Evolutionary conservation across 2,329 filamentous ascomycete genomes (phyloP), one percentile per base, ranked within the genome.

Genomic region (Aaosphaeria pasadenensis): DNA sequence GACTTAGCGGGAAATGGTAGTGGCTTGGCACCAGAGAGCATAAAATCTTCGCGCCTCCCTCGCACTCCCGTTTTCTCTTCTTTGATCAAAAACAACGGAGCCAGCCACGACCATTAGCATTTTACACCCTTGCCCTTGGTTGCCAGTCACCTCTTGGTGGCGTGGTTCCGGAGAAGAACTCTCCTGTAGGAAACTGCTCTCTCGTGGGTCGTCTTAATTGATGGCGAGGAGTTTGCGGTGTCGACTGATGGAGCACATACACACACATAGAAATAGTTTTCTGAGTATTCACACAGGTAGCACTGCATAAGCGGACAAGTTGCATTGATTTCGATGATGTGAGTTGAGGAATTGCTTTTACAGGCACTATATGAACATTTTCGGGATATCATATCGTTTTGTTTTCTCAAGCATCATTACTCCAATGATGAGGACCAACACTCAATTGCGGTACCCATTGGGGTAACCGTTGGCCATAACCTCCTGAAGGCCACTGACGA

Each of bases 191-290:
- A 87, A 87, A 82, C 85, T 83, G 78, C 74, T 73, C 76, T 77
- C 77, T 78, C 83, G 82, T 80, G 82, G 73, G 82, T 86, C 80
- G 74, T 84, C 83, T 87, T 84, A 55, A 79, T 65, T 85, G 83
- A 84, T 79, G 82, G 82, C 83, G 81, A 85, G 83, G 83, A 77
- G 81, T 73, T 74, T 73, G 73, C 77, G 81, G 85, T 86, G 84
- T 85, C 84, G 82, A 85, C 28, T 69, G 80, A 85, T 77, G 81
- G 84, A 84, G 83, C 73, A 84, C 80, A 82, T 78, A 72, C 71
- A 69, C 52, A 24, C 24, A 24, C 39, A 36, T 36, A 9, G 9
- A 13, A 36, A 36, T 36, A 13, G 9, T 11, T 13, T 36, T 36
- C 13, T 13, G 33, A 36, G 33, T 36, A 36, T 36, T 36, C 33